Conservation (phyloP, 768 basidiomycete species). For the Boletus vermiculosoides region DNA sequence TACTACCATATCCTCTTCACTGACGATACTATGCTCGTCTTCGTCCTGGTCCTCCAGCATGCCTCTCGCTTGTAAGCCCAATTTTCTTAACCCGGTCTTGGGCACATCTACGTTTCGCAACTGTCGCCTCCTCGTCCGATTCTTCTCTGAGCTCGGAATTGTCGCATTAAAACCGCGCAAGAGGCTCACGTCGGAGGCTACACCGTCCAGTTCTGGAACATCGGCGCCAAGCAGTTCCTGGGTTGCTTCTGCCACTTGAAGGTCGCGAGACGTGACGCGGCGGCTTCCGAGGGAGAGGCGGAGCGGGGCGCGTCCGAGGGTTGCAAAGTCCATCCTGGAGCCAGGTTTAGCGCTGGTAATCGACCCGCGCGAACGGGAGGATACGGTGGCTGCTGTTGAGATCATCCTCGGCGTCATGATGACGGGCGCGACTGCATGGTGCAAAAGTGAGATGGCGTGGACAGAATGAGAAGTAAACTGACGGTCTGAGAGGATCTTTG, state of each 20-base stretch:
- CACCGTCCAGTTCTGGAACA: slow-evolving; percentile 71
- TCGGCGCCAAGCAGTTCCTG: slow-evolving; percentile 70
- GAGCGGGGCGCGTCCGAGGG: slow-evolving; percentile 76
- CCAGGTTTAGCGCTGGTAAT: slow-evolving; percentile 33
- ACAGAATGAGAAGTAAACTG: slow-evolving; percentile 27
- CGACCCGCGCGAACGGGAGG: slow-evolving; percentile 44
- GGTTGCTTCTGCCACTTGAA: slow-evolving; percentile 80
- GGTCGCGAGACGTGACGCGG: slow-evolving; percentile 77
- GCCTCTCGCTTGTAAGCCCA: slow-evolving; percentile 78
- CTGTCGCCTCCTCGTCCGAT: slow-evolving; percentile 72
- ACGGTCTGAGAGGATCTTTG: slow-evolving; percentile 75
- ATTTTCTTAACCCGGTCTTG: slow-evolving; percentile 71
- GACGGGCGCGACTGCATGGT: slow-evolving; percentile 68
- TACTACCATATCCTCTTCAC: slow-evolving; percentile 74
- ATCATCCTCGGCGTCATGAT: slow-evolving; percentile 90
- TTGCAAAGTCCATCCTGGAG: slow-evolving; percentile 64
- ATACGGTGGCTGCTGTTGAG: slow-evolving; percentile 63
- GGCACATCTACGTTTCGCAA: slow-evolving; percentile 78
- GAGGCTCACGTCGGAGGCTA: slow-evolving; percentile 74
- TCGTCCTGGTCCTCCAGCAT: slow-evolving; percentile 52
- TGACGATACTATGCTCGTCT: slow-evolving; percentile 62
- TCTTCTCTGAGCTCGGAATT: slow-evolving; percentile 82
- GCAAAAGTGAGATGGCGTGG: background rate
- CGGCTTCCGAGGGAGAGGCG: slow-evolving; percentile 62
- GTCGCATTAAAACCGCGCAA: slow-evolving; percentile 93